These are phyloP conservation scores for Phalaenopsis equestris DNA, from an alignment of 106 monocot species.

Conservation along the genomic window DNA sequence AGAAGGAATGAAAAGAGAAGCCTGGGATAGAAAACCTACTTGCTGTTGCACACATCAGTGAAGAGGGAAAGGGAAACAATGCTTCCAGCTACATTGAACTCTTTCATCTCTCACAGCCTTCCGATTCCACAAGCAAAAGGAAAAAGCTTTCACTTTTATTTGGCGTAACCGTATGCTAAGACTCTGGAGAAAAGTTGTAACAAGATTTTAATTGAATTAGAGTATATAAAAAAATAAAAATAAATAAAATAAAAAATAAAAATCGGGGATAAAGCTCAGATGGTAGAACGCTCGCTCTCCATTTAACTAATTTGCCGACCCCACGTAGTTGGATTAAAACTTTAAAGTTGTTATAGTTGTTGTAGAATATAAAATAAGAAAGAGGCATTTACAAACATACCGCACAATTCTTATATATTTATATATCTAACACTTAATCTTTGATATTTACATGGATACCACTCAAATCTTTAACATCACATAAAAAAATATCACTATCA, in stretches of 20 bases:
- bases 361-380: no score
- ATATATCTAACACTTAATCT: no score
- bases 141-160: neutral
- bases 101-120: slow-evolving; percentile 27
- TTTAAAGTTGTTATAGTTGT: no score
- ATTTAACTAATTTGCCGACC: neutral
- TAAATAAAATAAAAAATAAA: no score
- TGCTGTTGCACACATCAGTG: slow-evolving; percentile 53
- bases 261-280: slow-evolving; percentile 74
- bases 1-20: neutral
- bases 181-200: neutral
- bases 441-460: no score
- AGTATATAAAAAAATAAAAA: neutral
- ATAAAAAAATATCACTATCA: no score
- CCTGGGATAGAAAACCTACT: slow-evolving; percentile 10
- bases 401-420: no score
- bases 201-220: neutral
- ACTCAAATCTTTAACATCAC: no score
- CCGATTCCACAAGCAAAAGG: neutral
- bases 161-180: neutral
- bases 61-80: slow-evolving; percentile 49
- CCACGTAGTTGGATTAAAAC: no score
- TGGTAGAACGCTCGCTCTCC: slow-evolving; percentile 86
- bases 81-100: slow-evolving; percentile 28
- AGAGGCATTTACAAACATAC: no score